A percentile compares a stretch with the other conserved stretches of the same genome.
These are phyloP conservation scores for Chrysanthemum lavandulifolium DNA, from an alignment of 129 eudicot species.

Conservation along the genomic window DNA sequence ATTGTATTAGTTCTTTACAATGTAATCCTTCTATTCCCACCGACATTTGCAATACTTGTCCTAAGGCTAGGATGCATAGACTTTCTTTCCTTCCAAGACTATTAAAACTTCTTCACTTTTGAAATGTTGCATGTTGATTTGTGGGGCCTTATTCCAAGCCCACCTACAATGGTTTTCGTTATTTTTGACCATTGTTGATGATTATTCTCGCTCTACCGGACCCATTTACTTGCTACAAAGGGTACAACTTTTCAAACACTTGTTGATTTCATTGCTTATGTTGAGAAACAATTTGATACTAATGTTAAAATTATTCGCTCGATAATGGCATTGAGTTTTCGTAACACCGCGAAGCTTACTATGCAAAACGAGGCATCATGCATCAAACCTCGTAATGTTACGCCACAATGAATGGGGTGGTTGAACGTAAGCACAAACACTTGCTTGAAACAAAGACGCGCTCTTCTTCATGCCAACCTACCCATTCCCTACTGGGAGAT, in stretches of 20 bases:
- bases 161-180: background rate
- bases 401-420: background rate
- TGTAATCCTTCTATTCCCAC: too few relatives aligned
- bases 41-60: background rate
- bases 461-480: background rate
- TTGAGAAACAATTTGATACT: background rate
- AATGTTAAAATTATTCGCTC: background rate
- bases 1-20: background rate
- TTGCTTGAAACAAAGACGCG: background rate
- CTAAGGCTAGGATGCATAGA: constrained; percentile 4
- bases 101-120: background rate
- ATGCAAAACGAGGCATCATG: background rate
- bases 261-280: background rate
- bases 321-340: background rate
- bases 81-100: background rate
- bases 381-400: background rate
- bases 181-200: constrained; percentile 9
- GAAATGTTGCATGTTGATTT: background rate
- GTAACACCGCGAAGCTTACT: background rate
- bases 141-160: background rate
- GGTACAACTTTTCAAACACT: background rate
- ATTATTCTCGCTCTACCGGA: background rate
- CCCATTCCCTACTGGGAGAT: background rate
- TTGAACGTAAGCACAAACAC: background rate
- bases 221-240: background rate